Conservation (phyloP, 1,284 basidiomycete genomes). For the Fomes fomentarius region DNA sequence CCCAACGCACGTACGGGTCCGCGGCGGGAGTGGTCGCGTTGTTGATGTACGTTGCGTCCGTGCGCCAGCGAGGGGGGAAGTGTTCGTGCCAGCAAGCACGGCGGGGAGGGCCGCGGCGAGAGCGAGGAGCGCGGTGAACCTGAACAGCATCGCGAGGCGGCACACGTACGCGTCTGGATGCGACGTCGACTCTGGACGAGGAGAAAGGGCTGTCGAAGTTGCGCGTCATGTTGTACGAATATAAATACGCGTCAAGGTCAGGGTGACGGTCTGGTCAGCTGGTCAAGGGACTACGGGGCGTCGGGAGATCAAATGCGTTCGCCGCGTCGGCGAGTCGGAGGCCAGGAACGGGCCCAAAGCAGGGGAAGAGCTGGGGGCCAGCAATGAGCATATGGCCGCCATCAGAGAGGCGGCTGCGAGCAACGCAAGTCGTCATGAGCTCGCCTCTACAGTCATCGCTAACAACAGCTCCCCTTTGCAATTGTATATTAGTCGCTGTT, state of each 20-base stretch:
- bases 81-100: neutral
- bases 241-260: neutral
- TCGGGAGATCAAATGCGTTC: neutral
- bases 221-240: neutral
- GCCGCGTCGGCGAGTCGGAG: neutral
- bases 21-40: conserved; percentile 8
- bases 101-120: neutral
- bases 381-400: neutral
- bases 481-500: too few species aligned
- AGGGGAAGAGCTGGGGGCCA: neutral
- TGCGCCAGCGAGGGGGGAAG: neutral
- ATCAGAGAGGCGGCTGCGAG: neutral
- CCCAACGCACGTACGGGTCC: conserved; percentile 10
- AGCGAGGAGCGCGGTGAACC: neutral
- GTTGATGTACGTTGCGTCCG: conserved; percentile 11
- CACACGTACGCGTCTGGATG: neutral
- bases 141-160: conserved; percentile 1
- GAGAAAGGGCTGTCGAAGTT: neutral
- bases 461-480: too few species aligned
- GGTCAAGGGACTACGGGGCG: neutral
- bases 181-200: neutral
- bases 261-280: conserved; percentile 3
- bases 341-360: neutral
- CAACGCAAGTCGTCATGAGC: neutral
- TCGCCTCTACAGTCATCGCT: neutral